These are phyloP conservation scores for Phytophthora boehmeriae DNA, from an alignment of 352 stramenopile species.

Conservation along the genomic window DNA sequence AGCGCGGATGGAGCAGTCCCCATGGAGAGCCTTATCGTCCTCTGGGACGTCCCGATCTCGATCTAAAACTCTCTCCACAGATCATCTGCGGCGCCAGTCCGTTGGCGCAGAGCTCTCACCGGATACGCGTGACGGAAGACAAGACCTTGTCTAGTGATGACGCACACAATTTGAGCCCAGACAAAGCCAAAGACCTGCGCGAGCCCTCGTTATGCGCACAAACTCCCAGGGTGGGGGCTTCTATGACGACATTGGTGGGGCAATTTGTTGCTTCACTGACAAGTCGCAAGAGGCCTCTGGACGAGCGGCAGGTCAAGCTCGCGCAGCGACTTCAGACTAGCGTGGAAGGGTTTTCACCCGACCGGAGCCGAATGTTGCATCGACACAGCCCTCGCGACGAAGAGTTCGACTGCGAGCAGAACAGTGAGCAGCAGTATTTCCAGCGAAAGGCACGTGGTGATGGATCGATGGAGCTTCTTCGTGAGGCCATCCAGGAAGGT, in stretches of 20 bases:
- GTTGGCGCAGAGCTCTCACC: conserved; percentile 44
- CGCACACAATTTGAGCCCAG: conserved; percentile 1
- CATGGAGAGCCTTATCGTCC: conserved; percentile 73
- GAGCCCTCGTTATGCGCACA: conserved; percentile 8
- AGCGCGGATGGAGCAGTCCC: conserved; percentile 70
- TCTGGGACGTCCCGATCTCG: conserved; percentile 68
- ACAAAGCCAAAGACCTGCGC: conserved; percentile 26
- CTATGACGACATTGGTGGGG: conserved; percentile 19
- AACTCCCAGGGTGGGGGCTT: neutral
- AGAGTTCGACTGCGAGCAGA: neutral
- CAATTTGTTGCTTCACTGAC: conserved; percentile 23
- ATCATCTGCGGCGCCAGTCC: conserved; percentile 38
- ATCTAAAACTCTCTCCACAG: conserved; percentile 68
- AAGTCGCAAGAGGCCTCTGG: conserved; percentile 40
- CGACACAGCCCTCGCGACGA: conserved; percentile 12
- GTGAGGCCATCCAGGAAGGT: conserved; percentile 58
- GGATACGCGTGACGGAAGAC: conserved; percentile 28
- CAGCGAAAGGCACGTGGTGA: conserved; percentile 21
- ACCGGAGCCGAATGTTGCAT: conserved; percentile 38
- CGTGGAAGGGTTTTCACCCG: conserved; percentile 54
- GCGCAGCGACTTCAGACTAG: conserved; percentile 53
- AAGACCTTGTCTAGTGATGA: neutral
- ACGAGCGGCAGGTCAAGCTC: conserved; percentile 62
- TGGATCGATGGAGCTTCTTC: conserved; percentile 54
- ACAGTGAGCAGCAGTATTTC: conserved; percentile 12